These are phyloP conservation scores for Hymenoscyphus occultus DNA, from an alignment of 2,329 filamentous ascomycete genomes.

Conservation along the genomic window DNA sequence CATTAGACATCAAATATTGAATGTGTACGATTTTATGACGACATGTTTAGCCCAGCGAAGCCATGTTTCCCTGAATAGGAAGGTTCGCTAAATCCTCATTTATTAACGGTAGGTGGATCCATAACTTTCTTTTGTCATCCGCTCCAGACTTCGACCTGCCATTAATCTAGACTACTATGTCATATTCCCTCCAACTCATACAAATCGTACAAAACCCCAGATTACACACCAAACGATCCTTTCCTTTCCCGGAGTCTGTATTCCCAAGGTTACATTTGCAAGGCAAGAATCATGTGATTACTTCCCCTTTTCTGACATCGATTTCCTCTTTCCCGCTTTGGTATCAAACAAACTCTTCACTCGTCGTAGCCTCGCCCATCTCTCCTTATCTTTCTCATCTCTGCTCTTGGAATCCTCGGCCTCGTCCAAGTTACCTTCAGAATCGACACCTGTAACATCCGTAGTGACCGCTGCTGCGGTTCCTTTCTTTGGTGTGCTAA, in stretches of 20 bases:
- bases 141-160: background rate
- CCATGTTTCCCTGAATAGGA: background rate
- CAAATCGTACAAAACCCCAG: background rate
- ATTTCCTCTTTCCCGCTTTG: conserved; percentile 54
- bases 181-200: background rate
- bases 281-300: background rate
- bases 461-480: conserved; percentile 8
- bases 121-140: conserved; percentile 2
- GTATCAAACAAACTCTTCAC: conserved; percentile 71
- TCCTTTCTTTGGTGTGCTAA: conserved; percentile 11
- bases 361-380: conserved; percentile 67
- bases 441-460: conserved; percentile 12
- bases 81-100: conserved; percentile 3
- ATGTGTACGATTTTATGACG: background rate
- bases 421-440: conserved; percentile 24
- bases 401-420: conserved; percentile 41
- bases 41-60: background rate
- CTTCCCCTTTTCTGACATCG: conserved; percentile 7
- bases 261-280: background rate
- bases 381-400: conserved; percentile 65
- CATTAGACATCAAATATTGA: background rate
- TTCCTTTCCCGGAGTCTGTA: background rate
- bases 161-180: background rate
- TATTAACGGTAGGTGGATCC: background rate
- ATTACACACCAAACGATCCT: background rate